A percentile compares a stretch with the other conserved stretches of the same genome.
Evolutionary conservation across 768 basidiomycete genomes (phyloP).

Genomic region (Pholiota microspora): DNA sequence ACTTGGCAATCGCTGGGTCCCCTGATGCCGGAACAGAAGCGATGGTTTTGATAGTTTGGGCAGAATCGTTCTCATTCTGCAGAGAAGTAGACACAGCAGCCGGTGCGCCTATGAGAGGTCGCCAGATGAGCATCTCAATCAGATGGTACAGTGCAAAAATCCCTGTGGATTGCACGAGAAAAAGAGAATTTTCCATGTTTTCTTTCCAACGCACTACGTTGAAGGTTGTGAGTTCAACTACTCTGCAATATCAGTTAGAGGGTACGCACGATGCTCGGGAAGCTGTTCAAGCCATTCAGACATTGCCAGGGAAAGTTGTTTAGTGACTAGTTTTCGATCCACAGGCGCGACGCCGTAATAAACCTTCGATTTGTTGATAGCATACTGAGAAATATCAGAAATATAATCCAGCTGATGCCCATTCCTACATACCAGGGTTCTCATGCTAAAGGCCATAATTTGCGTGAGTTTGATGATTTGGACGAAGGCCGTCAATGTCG

Average conservation of each 20-base stretch:
- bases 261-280: constrained; percentile 60
- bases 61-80: constrained; percentile 4
- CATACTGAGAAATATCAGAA: constrained; percentile 47
- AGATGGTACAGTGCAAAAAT: constrained; percentile 61
- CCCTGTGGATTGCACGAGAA: constrained; percentile 56
- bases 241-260: too few species aligned
- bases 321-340: constrained; percentile 54
- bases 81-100: constrained; percentile 30
- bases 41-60: neutral
- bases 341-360: constrained; percentile 49
- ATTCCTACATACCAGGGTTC: constrained; percentile 52
- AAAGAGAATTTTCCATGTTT: constrained; percentile 41
- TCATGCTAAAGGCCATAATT: constrained; percentile 66
- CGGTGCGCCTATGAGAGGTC: constrained; percentile 53
- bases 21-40: neutral
- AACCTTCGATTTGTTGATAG: constrained; percentile 63
- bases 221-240: constrained; percentile 5
- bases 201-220: constrained; percentile 58
- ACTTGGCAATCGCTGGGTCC: constrained; percentile 27
- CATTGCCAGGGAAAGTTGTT: constrained; percentile 66
- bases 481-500: constrained; percentile 59
- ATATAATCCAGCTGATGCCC: neutral
- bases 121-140: constrained; percentile 64
- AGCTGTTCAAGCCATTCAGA: constrained; percentile 71
- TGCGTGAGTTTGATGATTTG: constrained; percentile 63